A percentile compares a stretch with the other conserved stretches of the same genome.
Evolutionary conservation across 2,329 filamentous ascomycete species (phyloP).

Genomic region (Amauroascus niger): DNA sequence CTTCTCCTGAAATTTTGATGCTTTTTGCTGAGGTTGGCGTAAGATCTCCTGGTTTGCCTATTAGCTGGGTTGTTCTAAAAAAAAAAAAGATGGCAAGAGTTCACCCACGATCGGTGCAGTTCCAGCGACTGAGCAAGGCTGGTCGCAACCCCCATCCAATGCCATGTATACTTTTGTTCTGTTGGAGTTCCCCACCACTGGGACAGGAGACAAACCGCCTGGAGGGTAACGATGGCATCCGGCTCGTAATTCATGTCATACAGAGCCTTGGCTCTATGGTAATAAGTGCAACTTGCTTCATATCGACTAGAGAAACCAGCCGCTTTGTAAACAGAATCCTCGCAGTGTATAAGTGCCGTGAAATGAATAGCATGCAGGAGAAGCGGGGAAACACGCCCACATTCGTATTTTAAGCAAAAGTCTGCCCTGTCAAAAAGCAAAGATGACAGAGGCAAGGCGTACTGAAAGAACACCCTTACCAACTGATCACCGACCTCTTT

Average conservation of each 20-base stretch:
- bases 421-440: constrained; percentile 19
- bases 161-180: constrained; percentile 24
- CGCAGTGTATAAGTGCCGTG: constrained; percentile 19
- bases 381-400: constrained; percentile 17
- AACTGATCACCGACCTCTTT: constrained; percentile 16
- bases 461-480: constrained; percentile 20
- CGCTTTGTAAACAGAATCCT: constrained; percentile 17
- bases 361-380: constrained; percentile 21
- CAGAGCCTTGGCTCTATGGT: constrained; percentile 22
- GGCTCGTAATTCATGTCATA: constrained; percentile 24
- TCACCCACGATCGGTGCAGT: constrained; percentile 21
- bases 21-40: constrained; percentile 1
- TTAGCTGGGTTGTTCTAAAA: constrained; percentile 1
- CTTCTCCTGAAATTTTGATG: constrained; percentile 16
- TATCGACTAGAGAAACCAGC: constrained; percentile 21
- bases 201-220: constrained; percentile 21
- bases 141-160: constrained; percentile 22
- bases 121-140: constrained; percentile 22
- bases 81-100: background rate
- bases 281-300: constrained; percentile 21
- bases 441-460: constrained; percentile 15
- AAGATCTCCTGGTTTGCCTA: constrained; percentile 15
- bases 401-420: constrained; percentile 17
- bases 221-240: constrained; percentile 20
- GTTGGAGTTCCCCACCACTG: constrained; percentile 23